Evolutionary conservation across 805 yeast genomes (phyloP).

Genomic region (Torulaspora franciscae): DNA sequence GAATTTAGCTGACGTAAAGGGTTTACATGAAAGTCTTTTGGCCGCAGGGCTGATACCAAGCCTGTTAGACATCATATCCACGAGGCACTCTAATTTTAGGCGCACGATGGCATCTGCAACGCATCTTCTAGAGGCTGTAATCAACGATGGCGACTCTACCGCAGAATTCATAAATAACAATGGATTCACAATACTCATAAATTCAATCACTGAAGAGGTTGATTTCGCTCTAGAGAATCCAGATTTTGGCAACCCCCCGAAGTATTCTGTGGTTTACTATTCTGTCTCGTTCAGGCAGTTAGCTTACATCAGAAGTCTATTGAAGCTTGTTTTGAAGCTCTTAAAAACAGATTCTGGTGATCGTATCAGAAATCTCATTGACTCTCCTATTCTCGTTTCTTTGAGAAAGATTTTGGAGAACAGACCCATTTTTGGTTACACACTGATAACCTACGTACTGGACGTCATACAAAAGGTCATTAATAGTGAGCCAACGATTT

Average conservation of each 20-base stretch:
- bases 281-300: slow-evolving; percentile 56
- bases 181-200: slow-evolving; percentile 63
- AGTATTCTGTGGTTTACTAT: slow-evolving; percentile 46
- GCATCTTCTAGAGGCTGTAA: slow-evolving; percentile 48
- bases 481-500: slow-evolving; percentile 90
- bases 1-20: slow-evolving; percentile 52
- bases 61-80: slow-evolving; percentile 54
- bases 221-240: slow-evolving; percentile 59
- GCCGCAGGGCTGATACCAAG: slow-evolving; percentile 73
- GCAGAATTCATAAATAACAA: slow-evolving; percentile 58
- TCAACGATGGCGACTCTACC: slow-evolving; percentile 46
- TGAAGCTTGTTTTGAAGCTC: slow-evolving; percentile 59
- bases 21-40: slow-evolving; percentile 52
- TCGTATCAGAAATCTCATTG: slow-evolving; percentile 76
- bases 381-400: slow-evolving; percentile 66
- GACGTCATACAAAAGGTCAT: slow-evolving; percentile 65
- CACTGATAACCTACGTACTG: slow-evolving; percentile 54
- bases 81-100: slow-evolving; percentile 47
- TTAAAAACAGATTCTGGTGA: slow-evolving; percentile 77
- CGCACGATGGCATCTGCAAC: slow-evolving; percentile 60
- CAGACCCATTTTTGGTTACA: slow-evolving; percentile 61
- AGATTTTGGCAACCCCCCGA: slow-evolving; percentile 52
- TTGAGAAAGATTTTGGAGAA: slow-evolving; percentile 55
- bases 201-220: slow-evolving; percentile 58
- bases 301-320: slow-evolving; percentile 50